phyloP scores from a whole-genome alignment of 164 flowering plant genomes.

The Macadamia integrifolia region DNA sequence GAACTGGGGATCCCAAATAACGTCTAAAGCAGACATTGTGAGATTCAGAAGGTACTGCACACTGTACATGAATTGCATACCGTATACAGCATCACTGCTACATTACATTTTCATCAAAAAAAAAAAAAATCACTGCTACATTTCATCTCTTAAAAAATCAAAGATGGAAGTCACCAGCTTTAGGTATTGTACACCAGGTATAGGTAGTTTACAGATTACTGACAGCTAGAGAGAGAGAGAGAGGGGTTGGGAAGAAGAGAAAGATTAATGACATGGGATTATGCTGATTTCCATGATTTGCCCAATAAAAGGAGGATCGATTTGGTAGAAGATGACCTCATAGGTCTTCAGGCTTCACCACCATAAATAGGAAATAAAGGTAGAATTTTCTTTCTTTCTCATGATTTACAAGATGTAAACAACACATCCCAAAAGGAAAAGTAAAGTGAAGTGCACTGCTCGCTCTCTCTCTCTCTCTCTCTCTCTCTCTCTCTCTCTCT shows the following conservation, averaged over 20 bases:
- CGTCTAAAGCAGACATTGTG: not conserved
- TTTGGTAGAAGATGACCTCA: not conserved
- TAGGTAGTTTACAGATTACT: not conserved
- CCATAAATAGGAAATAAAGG: not conserved
- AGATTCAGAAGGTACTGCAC: not conserved
- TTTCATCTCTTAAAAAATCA: not conserved
- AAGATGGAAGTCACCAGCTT: not conserved
- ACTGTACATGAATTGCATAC: not conserved
- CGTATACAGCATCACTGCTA: not conserved
- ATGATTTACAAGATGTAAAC: not conserved
- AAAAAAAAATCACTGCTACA: not conserved
- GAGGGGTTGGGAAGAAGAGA: no score
- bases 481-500: not conserved
- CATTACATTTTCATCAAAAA: not conserved
- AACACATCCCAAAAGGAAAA: not conserved
- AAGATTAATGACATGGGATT: not conserved
- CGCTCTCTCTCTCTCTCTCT: not conserved
- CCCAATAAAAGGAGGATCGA: not conserved
- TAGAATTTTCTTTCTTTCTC: not conserved
- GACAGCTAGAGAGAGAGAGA: not conserved
- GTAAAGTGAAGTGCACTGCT: not conserved
- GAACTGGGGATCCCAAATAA: not conserved
- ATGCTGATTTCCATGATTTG: conserved; percentile 1
- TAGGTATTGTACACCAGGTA: no score
- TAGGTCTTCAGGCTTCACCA: not conserved